These are phyloP conservation scores for Saccharomycopsis sp. DNA, from an alignment of 805 yeast species.

Conservation along the genomic window DNA sequence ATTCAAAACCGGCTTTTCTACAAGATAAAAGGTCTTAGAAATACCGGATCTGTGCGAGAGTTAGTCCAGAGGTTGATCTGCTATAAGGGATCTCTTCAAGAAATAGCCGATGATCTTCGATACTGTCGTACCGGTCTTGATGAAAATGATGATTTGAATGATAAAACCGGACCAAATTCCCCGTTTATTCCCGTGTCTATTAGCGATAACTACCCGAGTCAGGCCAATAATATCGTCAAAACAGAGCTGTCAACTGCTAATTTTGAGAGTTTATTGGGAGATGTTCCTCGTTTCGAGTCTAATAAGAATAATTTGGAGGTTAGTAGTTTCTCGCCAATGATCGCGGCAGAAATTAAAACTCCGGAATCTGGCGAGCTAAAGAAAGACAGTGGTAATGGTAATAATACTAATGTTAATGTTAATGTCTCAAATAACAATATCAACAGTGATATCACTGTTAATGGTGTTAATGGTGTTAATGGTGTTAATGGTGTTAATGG, in stretches of 20 bases:
- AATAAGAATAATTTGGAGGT: too few relatives aligned
- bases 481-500: not conserved
- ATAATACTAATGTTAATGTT: too few relatives aligned
- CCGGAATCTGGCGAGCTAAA: too few relatives aligned
- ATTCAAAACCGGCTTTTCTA: conserved; percentile 6
- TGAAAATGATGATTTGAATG: not conserved
- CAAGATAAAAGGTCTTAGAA: not conserved
- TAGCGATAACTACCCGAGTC: not conserved
- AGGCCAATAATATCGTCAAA: not conserved
- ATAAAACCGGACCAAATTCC: not conserved
- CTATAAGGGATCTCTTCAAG: not conserved
- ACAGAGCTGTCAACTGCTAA: not conserved
- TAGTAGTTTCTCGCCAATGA: too few relatives aligned
- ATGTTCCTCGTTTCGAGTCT: not conserved
- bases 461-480: not conserved
- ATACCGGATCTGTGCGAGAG: not conserved
- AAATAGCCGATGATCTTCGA: not conserved
- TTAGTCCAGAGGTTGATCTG: not conserved
- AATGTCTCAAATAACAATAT: not conserved
- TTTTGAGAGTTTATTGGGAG: not conserved
- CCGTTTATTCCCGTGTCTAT: not conserved
- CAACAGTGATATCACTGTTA: not conserved
- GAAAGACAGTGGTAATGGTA: too few relatives aligned
- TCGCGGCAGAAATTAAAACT: too few relatives aligned
- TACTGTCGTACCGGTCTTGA: not conserved